These are phyloP conservation scores for Cercospora berteroae DNA, from an alignment of 2,329 filamentous ascomycete species.

Conservation along the genomic window DNA sequence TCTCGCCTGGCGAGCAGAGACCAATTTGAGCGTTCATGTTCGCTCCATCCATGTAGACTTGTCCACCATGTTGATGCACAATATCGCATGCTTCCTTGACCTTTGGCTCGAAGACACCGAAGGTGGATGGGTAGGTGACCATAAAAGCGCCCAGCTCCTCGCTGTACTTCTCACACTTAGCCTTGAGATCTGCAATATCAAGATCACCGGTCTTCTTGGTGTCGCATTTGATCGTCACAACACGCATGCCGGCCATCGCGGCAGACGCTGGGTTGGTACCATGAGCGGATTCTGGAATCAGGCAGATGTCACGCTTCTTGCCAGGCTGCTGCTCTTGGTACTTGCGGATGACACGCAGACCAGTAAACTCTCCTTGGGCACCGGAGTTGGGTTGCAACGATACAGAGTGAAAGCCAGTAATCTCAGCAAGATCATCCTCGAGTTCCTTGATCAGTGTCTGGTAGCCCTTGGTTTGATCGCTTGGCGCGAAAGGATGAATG, in stretches of 20 bases:
- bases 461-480: conserved; percentile 66
- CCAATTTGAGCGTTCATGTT: conserved; percentile 99
- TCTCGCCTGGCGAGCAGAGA: conserved; percentile 88
- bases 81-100: conserved; percentile 82
- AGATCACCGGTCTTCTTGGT: conserved; percentile 75
- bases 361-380: conserved; percentile 91
- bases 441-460: conserved; percentile 67
- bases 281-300: conserved; percentile 93
- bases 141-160: conserved; percentile 88
- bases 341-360: conserved; percentile 81
- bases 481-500: conserved; percentile 76
- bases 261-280: conserved; percentile 95
- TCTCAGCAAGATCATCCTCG: conserved; percentile 71
- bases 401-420: conserved; percentile 87
- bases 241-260: conserved; percentile 92
- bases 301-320: conserved; percentile 80
- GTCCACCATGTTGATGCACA: conserved; percentile 83
- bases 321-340: conserved; percentile 68
- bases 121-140: conserved; percentile 95
- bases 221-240: conserved; percentile 90
- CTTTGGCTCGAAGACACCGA: conserved; percentile 87
- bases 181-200: conserved; percentile 78
- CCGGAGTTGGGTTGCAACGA: conserved; percentile 94
- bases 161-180: conserved; percentile 84
- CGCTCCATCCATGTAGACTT: conserved; percentile 97